Evolutionary conservation across 2,329 filamentous ascomycete species (phyloP).

Genomic region (Pseudogymnoascus sp.): DNA sequence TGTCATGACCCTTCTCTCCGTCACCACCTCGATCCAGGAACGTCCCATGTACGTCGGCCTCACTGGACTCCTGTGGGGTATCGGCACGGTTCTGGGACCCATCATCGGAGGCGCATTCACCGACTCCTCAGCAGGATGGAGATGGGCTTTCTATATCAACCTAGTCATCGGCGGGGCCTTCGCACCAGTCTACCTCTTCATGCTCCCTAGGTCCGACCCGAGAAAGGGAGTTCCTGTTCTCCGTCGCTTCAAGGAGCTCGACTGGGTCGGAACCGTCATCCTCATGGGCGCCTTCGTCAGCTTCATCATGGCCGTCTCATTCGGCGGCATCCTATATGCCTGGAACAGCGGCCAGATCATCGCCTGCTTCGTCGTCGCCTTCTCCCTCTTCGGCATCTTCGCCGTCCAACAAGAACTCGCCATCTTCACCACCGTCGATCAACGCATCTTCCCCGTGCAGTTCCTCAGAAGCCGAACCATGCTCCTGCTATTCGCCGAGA

Average conservation of each 20-base stretch:
- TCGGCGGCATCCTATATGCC: conserved; percentile 26
- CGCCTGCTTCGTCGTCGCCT: conserved; percentile 35
- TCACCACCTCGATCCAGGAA: conserved; percentile 28
- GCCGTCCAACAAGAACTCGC: conserved; percentile 21
- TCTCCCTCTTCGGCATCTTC: conserved; percentile 27
- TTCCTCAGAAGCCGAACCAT: conserved; percentile 31
- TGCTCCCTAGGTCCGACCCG: conserved; percentile 34
- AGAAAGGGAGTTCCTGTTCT: conserved; percentile 15
- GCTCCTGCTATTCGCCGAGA: conserved; percentile 30
- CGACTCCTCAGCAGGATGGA: conserved; percentile 35
- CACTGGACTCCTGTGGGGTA: conserved; percentile 33
- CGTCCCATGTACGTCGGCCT: conserved; percentile 30
- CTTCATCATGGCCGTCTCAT: conserved; percentile 28
- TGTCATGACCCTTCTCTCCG: conserved; percentile 37
- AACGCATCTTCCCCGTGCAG: conserved; percentile 25
- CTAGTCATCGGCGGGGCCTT: conserved; percentile 37
- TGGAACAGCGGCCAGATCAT: conserved; percentile 25
- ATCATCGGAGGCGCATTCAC: conserved; percentile 40
- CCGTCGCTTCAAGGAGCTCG: conserved; percentile 15
- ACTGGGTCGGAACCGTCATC: conserved; percentile 26
- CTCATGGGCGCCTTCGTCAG: conserved; percentile 26
- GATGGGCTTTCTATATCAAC: conserved; percentile 49
- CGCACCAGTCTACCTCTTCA: conserved; percentile 33
- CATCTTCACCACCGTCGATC: conserved; percentile 20
- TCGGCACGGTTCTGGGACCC: conserved; percentile 39